These are phyloP conservation scores for Kalaharituber pfeilii DNA, from an alignment of 2,329 filamentous ascomycete species.

Conservation along the genomic window DNA sequence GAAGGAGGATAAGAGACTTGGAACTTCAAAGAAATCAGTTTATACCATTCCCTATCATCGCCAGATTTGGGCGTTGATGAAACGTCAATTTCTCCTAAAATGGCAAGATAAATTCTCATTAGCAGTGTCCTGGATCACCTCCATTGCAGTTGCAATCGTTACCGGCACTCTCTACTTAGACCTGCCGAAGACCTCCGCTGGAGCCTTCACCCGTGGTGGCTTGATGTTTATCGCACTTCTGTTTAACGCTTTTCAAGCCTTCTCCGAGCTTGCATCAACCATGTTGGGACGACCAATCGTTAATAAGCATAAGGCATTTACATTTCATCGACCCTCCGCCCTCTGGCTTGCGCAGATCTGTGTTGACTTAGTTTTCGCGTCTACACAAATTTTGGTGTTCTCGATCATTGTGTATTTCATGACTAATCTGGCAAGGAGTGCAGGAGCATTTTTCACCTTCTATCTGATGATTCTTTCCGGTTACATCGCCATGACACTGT, in stretches of 20 bases:
- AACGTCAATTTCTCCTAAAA: slow-evolving; percentile 69
- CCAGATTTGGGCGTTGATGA: slow-evolving; percentile 68
- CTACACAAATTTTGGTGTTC: slow-evolving; percentile 42
- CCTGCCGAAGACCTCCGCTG: slow-evolving; percentile 35
- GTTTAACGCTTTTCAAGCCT: slow-evolving; percentile 44
- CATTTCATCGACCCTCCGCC: slow-evolving; percentile 47
- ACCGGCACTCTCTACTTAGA: slow-evolving; percentile 44
- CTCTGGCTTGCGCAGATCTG: slow-evolving; percentile 42
- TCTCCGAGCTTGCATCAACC: slow-evolving; percentile 43
- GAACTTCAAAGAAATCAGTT: slow-evolving; percentile 52
- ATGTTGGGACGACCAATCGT: slow-evolving; percentile 48
- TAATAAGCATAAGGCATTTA: slow-evolving; percentile 52
- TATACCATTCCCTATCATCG: slow-evolving; percentile 71
- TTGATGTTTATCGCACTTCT: slow-evolving; percentile 45
- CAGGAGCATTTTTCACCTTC: slow-evolving; percentile 46
- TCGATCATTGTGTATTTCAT: slow-evolving; percentile 45
- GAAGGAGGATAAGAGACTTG: slow-evolving; percentile 55
- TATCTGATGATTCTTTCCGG: slow-evolving; percentile 38
- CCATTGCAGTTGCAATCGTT: slow-evolving; percentile 53
- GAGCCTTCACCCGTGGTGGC: slow-evolving; percentile 43
- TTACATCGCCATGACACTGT: slow-evolving; percentile 43
- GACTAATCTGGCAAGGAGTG: slow-evolving; percentile 36
- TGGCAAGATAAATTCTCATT: slow-evolving; percentile 72
- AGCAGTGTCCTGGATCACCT: slow-evolving; percentile 51
- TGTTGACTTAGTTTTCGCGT: slow-evolving; percentile 39